Conservation (phyloP, 148 eudicot species). For the Rhododendron williamsianum region DNA sequence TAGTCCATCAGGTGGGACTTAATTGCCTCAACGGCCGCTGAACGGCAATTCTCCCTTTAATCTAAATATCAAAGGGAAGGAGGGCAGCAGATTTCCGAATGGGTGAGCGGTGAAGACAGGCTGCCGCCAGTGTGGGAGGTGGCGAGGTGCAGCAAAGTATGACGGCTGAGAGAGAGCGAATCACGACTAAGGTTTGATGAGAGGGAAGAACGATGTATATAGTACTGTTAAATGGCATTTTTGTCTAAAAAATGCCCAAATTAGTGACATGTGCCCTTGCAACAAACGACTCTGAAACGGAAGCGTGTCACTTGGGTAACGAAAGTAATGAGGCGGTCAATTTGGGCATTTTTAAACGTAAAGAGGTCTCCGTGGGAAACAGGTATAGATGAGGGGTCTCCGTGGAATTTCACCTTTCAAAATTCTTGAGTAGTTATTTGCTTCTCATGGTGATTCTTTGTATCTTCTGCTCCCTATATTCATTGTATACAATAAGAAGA, state of each 20-base stretch:
- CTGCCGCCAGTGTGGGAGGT: neutral
- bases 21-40: no score
- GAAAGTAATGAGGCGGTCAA: neutral
- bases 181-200: neutral
- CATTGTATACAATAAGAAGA: neutral
- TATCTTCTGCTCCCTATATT: neutral
- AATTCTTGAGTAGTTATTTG: neutral
- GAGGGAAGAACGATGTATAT: neutral
- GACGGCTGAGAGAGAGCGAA: neutral
- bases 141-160: neutral
- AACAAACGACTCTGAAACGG: neutral
- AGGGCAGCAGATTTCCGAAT: neutral
- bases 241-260: neutral
- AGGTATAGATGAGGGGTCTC: neutral
- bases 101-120: neutral
- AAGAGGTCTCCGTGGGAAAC: neutral
- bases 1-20: no score
- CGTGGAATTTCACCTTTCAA: neutral
- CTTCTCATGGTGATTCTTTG: neutral
- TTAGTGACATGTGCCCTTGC: neutral
- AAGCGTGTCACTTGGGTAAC: neutral
- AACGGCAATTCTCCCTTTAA: no score
- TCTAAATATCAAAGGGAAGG: neutral
- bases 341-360: neutral
- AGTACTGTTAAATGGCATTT: neutral